Evolutionary conservation across 2,329 filamentous ascomycete species (phyloP).

Genomic region (Penicillium glabrum): DNA sequence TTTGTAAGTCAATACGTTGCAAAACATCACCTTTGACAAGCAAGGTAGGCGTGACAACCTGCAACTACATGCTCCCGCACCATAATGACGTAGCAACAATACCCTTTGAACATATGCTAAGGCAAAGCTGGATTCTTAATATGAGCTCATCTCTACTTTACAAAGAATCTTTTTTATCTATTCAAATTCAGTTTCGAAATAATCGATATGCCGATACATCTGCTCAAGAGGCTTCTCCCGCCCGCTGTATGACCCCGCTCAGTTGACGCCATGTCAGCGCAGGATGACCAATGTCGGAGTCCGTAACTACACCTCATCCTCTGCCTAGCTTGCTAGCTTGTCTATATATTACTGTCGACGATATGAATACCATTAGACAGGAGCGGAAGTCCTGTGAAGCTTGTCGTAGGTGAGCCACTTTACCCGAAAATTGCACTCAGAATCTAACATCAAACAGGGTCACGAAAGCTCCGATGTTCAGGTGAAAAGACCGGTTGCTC

Average conservation of each 20-base stretch:
- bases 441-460: conserved; percentile 14
- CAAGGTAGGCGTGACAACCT: no score
- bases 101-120: no score
- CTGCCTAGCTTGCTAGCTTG: neutral
- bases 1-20: no score
- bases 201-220: neutral
- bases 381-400: conserved; percentile 30
- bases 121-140: no score
- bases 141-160: no score
- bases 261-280: conserved; percentile 16
- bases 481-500: conserved; percentile 28
- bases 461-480: conserved; percentile 31
- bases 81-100: no score
- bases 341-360: neutral
- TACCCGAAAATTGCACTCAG: neutral
- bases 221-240: neutral
- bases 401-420: conserved; percentile 21
- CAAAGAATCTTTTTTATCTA: neutral
- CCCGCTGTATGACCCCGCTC: conserved; percentile 18
- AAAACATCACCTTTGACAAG: no score
- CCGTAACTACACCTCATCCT: conserved; percentile 1
- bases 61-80: no score
- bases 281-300: conserved; percentile 15
- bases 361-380: conserved; percentile 21
- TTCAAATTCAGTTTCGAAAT: neutral